phyloP scores from a whole-genome alignment of 2,329 filamentous ascomycete species.

The Penicillium sp. region DNA sequence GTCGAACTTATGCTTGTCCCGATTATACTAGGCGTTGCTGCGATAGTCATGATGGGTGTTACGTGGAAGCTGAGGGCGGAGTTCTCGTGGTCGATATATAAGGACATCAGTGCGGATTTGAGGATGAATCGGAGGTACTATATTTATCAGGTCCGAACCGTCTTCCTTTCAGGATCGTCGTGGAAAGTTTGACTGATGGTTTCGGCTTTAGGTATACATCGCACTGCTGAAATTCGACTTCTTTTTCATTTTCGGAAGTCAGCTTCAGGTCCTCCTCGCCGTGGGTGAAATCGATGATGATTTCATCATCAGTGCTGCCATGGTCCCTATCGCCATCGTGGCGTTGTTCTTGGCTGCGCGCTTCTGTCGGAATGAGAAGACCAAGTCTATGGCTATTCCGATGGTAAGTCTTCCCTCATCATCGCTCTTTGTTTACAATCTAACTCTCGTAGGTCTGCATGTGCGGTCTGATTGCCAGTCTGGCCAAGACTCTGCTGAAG shows the following conservation, averaged over 20 bases:
- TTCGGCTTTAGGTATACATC: constrained; percentile 17
- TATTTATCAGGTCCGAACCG: constrained; percentile 14
- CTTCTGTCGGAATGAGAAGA: constrained; percentile 7
- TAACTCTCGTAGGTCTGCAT: constrained; percentile 13
- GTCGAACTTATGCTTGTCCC: constrained; percentile 20
- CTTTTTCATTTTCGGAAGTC: constrained; percentile 22
- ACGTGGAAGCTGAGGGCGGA: constrained; percentile 21
- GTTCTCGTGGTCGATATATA: constrained; percentile 23
- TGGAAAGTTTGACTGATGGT: not conserved
- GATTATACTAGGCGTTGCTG: constrained; percentile 13
- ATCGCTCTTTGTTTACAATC: not conserved
- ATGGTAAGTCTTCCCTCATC: constrained; percentile 7
- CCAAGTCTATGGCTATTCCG: constrained; percentile 14
- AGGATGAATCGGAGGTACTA: constrained; percentile 22
- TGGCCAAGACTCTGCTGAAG: constrained; percentile 6
- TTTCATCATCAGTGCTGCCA: constrained; percentile 15
- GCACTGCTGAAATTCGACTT: constrained; percentile 22
- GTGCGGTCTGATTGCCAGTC: constrained; percentile 10
- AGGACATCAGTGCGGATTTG: constrained; percentile 21
- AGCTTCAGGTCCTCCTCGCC: constrained; percentile 19
- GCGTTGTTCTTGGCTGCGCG: constrained; percentile 13
- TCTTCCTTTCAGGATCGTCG: too few species aligned
- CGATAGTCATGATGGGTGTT: constrained; percentile 13
- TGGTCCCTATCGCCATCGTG: constrained; percentile 17
- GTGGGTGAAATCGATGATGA: constrained; percentile 3